Evolutionary conservation across 768 basidiomycete genomes (phyloP).

Genomic region (Hebeloma cylindrosporum): DNA sequence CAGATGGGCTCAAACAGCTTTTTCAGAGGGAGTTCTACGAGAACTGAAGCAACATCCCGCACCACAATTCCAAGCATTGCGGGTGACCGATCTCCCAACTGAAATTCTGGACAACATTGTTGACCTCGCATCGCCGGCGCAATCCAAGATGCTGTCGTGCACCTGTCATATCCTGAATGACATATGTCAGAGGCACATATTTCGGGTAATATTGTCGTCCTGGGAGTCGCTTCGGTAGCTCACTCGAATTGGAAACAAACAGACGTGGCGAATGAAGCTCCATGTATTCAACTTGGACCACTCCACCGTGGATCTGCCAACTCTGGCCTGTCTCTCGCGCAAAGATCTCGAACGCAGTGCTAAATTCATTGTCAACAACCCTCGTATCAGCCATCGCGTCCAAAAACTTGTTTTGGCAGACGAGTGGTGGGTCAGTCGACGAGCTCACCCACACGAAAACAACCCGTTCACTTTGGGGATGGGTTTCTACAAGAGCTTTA

Average conservation of each 20-base stretch:
- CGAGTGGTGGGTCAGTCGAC: constrained; percentile 25
- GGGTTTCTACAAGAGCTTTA: constrained; percentile 20
- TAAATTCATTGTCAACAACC: constrained; percentile 14
- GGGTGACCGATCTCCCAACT: constrained; percentile 18
- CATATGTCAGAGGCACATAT: constrained; percentile 22
- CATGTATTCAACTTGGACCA: constrained; percentile 23
- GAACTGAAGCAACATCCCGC: constrained; percentile 20
- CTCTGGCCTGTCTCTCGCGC: constrained; percentile 16
- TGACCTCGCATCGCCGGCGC: constrained; percentile 8
- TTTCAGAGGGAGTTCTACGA: constrained; percentile 20
- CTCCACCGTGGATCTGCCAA: constrained; percentile 17
- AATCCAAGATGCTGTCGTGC: constrained; percentile 17
- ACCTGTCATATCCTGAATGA: constrained; percentile 21
- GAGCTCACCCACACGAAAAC: constrained; percentile 19
- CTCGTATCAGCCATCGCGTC: constrained; percentile 17
- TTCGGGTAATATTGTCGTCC: constrained; percentile 14
- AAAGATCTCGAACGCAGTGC: constrained; percentile 18
- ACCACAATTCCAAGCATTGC: constrained; percentile 19
- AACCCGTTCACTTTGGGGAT: constrained; percentile 21
- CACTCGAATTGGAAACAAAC: background rate
- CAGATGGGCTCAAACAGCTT: background rate
- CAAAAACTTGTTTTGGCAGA: constrained; percentile 20
- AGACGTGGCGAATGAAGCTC: constrained; percentile 23
- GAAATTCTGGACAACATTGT: constrained; percentile 23
- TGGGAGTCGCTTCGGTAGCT: background rate